Conservation (phyloP, 2,329 filamentous ascomycete species). For the Xylariaceae sp. region DNA sequence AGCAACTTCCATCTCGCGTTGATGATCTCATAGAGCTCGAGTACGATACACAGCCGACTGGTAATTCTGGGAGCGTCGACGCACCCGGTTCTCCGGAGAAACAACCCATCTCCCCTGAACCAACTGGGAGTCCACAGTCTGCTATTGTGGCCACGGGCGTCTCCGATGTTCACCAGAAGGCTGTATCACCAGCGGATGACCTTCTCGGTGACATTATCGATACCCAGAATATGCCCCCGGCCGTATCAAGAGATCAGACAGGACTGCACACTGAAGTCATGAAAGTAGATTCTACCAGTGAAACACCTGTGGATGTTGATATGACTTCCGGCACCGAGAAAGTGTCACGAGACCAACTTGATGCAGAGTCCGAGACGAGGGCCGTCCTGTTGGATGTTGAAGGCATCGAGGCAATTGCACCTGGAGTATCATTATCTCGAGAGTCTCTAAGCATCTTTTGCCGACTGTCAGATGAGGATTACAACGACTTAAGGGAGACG, state of each 20-base stretch:
- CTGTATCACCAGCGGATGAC: neutral
- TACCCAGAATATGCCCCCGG: too few species aligned
- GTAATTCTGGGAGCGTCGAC: too few species aligned
- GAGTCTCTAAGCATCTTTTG: conserved; percentile 10
- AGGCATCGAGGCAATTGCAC: conserved; percentile 5
- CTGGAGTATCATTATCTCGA: conserved; percentile 6
- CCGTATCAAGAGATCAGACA: too few species aligned
- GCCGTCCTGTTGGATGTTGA: conserved; percentile 11
- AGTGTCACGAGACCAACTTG: neutral
- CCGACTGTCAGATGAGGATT: conserved; percentile 4
- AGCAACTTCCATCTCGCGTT: too few species aligned
- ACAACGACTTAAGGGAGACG: conserved; percentile 2
- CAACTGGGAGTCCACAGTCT: neutral
- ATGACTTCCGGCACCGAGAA: neutral
- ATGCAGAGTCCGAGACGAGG: neutral
- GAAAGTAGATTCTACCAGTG: too few species aligned
- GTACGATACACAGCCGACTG: too few species aligned
- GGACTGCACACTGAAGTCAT: too few species aligned
- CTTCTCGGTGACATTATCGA: neutral
- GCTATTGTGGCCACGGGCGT: neutral
- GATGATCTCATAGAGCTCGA: too few species aligned
- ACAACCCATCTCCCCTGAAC: neutral
- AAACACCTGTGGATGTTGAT: too few species aligned
- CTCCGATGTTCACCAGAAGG: neutral
- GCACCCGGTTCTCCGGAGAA: too few species aligned